Base-by-base conservation (phyloP, 306 rosid genomes). In the Quercus mongolica region DNA sequence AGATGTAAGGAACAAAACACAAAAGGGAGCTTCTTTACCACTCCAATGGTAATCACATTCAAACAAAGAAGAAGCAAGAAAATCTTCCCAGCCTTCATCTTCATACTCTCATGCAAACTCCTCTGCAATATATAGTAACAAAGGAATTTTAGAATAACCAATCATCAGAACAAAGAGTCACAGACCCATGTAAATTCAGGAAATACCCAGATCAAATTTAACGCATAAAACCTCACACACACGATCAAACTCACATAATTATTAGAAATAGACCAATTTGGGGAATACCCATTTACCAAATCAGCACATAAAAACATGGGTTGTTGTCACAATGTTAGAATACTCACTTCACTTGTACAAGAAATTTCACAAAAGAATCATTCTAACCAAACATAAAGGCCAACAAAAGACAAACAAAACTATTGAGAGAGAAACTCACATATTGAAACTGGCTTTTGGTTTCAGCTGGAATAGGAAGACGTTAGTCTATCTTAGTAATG, bases 51-150 rank as follows among this genome's bases (percentile, higher is more conserved):
- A 21, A 87, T 75, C 46, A 79, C 81, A 38, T 69, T 61, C 74
- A 90, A 79, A 86, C 87, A 87, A 74, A 91, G 80, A 76, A 94
- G 72, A 17, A 88, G 85, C 70, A 85, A 58, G 23, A 79, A 56
- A 56, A 85, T 54, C 78, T 83, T 77, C 79, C 57, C 85, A 19
- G 80, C 76, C 56, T 86, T 88, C 98, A 92, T 92, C 6, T 74
- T 85, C 83, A 21, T 20, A n/a, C 58, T 49, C 83, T 68, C 61
- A 76, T 38, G 71, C 62, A 72, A 82, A 77, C 31, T 57, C 79
- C 83, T 80, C 86, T 84, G 69, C 67, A 46, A 49, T 7, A 54
- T 2, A 77, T 52, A 51, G 26, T 33, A 69, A 46, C 58, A 35
- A 62, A 44, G 55, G 26, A 52, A 41, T 41, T 41, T 41, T 8